phyloP scores from a whole-genome alignment of 768 basidiomycete genomes.

The Vishniacozyma victoriae region DNA sequence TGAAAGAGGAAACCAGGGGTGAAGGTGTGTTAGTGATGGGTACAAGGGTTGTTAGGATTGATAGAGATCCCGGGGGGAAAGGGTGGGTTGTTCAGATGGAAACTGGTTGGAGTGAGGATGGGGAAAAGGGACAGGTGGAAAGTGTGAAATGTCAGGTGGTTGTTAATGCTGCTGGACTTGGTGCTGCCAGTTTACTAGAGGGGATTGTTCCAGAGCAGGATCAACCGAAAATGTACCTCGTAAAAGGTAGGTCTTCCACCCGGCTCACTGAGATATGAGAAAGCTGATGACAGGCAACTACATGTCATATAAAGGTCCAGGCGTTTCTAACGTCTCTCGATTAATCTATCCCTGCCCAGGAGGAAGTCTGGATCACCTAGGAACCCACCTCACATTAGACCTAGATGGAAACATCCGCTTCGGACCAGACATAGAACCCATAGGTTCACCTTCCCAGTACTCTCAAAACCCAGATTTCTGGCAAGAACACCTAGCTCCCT shows the following conservation, averaged over 20 bases:
- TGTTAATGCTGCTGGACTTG: conserved; percentile 60
- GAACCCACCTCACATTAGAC: conserved; percentile 78
- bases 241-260: conserved; percentile 30
- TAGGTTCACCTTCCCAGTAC: conserved; percentile 53
- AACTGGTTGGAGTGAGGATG: conserved; percentile 51
- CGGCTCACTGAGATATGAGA: background rate
- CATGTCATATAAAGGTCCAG: conserved; percentile 76
- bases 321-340: conserved; percentile 60
- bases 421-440: conserved; percentile 87
- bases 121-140: conserved; percentile 51
- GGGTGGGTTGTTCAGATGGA: conserved; percentile 87
- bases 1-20: conserved; percentile 8
- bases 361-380: conserved; percentile 68
- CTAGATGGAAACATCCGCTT: conserved; percentile 78
- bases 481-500: conserved; percentile 16
- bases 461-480: conserved; percentile 15
- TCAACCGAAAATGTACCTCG: conserved; percentile 18
- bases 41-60: conserved; percentile 79
- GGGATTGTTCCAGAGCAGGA: conserved; percentile 25
- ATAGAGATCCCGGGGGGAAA: conserved; percentile 52
- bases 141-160: conserved; percentile 67
- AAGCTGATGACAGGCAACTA: conserved; percentile 54
- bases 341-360: conserved; percentile 87
- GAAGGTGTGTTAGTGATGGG: conserved; percentile 58
- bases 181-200: conserved; percentile 28